These are phyloP conservation scores for Petrea volubilis DNA, from an alignment of 257 asterid species.

Conservation along the genomic window DNA sequence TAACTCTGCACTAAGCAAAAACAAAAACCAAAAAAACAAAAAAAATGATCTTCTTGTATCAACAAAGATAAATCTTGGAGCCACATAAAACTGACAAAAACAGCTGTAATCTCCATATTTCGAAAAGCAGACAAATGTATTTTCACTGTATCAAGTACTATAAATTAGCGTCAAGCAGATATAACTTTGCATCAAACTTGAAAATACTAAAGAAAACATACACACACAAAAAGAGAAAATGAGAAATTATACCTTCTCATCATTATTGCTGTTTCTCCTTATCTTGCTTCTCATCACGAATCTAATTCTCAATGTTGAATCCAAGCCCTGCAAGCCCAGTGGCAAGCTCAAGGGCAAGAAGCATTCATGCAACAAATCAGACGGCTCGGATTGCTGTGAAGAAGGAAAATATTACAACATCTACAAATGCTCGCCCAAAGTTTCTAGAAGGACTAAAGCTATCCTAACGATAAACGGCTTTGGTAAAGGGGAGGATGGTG, in stretches of 20 bases:
- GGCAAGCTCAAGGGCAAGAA: conserved; percentile 43
- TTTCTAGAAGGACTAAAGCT: conserved; percentile 31
- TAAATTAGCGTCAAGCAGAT: not conserved
- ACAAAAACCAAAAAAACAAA: too few relatives aligned
- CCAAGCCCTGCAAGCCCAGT: conserved; percentile 37
- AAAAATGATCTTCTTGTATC: too few relatives aligned
- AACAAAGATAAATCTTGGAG: conserved; percentile 1
- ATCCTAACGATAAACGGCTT: conserved; percentile 48
- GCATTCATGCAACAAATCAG: conserved; percentile 41
- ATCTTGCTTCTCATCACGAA: not conserved
- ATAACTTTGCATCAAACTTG: not conserved
- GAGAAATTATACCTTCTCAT: conserved; percentile 14
- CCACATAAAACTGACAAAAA: conserved; percentile 5
- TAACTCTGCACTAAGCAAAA: too few relatives aligned
- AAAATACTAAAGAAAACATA: not conserved
- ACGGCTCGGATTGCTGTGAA: conserved; percentile 47
- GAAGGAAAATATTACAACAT: conserved; percentile 32
- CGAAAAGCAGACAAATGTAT: not conserved
- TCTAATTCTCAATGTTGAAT: not conserved
- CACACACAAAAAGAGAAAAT: not conserved
- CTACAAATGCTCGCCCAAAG: conserved; percentile 40
- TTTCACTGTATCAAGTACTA: conserved; percentile 13
- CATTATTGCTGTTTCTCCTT: conserved; percentile 15
- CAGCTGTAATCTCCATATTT: not conserved
- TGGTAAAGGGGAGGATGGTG: conserved; percentile 47